Percentiles rank a stretch among this genome's conserved stretches.
Conservation (phyloP, 306 rosid species). For the Cicer bijugum region DNA sequence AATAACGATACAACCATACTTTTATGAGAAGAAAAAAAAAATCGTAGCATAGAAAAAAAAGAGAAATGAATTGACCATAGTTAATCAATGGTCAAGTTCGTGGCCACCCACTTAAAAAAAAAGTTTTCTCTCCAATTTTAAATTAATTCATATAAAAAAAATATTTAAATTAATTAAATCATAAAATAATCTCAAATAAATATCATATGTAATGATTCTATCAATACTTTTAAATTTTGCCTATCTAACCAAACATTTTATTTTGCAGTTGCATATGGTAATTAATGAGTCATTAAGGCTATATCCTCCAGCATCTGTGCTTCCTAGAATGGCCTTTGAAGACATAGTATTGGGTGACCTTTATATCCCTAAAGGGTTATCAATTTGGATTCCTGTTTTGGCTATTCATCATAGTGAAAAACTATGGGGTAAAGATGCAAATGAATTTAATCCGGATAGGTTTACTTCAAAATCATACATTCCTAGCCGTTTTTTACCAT, state of each 20-base stretch:
- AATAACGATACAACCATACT: slow-evolving; percentile 47
- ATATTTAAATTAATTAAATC: too few relatives aligned
- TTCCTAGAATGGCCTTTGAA: slow-evolving; percentile 90
- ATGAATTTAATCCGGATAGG: slow-evolving; percentile 87
- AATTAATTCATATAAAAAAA: too few relatives aligned
- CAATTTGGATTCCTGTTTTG: slow-evolving; percentile 93
- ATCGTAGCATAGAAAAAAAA: not conserved
- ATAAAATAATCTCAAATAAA: too few relatives aligned
- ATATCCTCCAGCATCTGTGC: slow-evolving; percentile 91
- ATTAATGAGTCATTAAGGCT: slow-evolving; percentile 91
- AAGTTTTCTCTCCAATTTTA: too few relatives aligned
- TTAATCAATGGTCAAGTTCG: slow-evolving; percentile 17
- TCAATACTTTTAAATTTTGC: too few relatives aligned
- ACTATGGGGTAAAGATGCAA: slow-evolving; percentile 91
- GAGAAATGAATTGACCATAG: slow-evolving; percentile 46
- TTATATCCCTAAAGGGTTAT: slow-evolving; percentile 84
- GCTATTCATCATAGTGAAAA: slow-evolving; percentile 94
- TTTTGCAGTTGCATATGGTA: slow-evolving; percentile 82
- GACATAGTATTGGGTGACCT: slow-evolving; percentile 83
- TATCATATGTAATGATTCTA: too few relatives aligned
- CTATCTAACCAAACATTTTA: not conserved
- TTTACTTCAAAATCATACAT: slow-evolving; percentile 72
- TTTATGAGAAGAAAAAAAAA: slow-evolving; percentile 13
- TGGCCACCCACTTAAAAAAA: slow-evolving; percentile 46
- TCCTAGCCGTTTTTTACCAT: slow-evolving; percentile 82